phyloP scores from a whole-genome alignment of 805 yeast genomes.

The Debaryomyces prosopidis region DNA sequence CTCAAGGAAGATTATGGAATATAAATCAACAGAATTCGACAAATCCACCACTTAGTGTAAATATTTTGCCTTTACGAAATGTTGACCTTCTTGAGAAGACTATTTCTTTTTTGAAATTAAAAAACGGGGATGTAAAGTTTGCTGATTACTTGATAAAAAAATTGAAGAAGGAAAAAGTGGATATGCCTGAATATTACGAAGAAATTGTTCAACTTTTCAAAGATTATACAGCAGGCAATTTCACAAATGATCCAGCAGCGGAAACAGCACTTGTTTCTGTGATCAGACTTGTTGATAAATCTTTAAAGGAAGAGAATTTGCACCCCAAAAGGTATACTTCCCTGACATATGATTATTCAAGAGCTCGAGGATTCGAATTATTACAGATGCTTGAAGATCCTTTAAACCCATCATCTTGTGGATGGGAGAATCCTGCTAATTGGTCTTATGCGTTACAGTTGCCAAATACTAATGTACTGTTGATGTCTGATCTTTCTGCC shows the following conservation, averaged over 20 bases:
- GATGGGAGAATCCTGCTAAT: constrained; percentile 48
- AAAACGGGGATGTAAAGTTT: constrained; percentile 19
- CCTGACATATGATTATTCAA: constrained; percentile 46
- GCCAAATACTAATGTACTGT: constrained; percentile 45
- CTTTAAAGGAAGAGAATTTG: constrained; percentile 2
- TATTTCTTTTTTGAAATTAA: constrained; percentile 19
- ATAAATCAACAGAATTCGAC: constrained; percentile 25
- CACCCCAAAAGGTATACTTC: constrained; percentile 1
- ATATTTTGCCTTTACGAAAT: constrained; percentile 28
- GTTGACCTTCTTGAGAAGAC: constrained; percentile 11
- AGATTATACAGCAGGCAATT: constrained; percentile 57
- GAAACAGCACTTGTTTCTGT: constrained; percentile 48
- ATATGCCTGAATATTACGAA: constrained; percentile 21
- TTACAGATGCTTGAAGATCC: constrained; percentile 24
- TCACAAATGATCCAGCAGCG: constrained; percentile 42
- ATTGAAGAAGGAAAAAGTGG: constrained; percentile 4
- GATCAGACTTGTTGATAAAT: constrained; percentile 27
- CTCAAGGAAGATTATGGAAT: constrained; percentile 49
- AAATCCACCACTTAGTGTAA: constrained; percentile 34
- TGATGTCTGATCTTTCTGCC: constrained; percentile 44
- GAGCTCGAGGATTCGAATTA: constrained; percentile 54
- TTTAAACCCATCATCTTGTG: constrained; percentile 18
- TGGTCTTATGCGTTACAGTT: constrained; percentile 49
- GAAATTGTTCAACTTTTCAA: constrained; percentile 48
- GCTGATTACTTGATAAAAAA: constrained; percentile 17